These are phyloP conservation scores for Leucosporidium scottii DNA, from an alignment of 768 basidiomycete genomes.

Conservation along the genomic window DNA sequence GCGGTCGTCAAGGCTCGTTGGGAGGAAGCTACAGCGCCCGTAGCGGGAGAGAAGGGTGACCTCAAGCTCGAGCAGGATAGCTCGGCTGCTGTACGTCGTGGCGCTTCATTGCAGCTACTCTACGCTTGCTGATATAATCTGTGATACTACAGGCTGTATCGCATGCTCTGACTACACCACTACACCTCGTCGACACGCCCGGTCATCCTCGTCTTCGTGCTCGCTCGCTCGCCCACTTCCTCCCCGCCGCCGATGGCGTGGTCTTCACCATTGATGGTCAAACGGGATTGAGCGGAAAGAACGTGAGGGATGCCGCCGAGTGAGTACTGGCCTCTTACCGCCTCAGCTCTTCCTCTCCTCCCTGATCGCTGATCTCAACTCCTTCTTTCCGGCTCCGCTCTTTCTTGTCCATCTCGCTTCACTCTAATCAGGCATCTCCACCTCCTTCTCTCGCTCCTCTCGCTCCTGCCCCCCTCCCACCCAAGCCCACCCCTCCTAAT, in stretches of 20 bases:
- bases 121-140: neutral
- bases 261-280: constrained; percentile 32
- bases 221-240: constrained; percentile 34
- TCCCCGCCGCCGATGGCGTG: constrained; percentile 30
- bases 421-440: constrained; percentile 22
- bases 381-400: neutral
- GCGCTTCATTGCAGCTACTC: neutral
- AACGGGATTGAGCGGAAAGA: constrained; percentile 19
- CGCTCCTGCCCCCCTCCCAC: constrained; percentile 8
- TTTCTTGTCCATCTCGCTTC: neutral
- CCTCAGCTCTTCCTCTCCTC: neutral
- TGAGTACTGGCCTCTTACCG: neutral
- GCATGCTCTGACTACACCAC: constrained; percentile 6
- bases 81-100: neutral
- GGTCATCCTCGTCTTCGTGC: constrained; percentile 36
- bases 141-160: neutral
- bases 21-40: neutral
- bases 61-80: no score
- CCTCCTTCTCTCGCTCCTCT: constrained; percentile 28
- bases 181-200: constrained; percentile 36
- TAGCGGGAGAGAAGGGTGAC: no score
- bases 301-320: constrained; percentile 28
- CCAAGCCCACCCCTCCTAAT: constrained; percentile 15
- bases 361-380: neutral
- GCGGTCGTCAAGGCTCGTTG: constrained; percentile 23